Evolutionary conservation across 768 basidiomycete species (phyloP).

Genomic region (Sutorius australiensis): DNA sequence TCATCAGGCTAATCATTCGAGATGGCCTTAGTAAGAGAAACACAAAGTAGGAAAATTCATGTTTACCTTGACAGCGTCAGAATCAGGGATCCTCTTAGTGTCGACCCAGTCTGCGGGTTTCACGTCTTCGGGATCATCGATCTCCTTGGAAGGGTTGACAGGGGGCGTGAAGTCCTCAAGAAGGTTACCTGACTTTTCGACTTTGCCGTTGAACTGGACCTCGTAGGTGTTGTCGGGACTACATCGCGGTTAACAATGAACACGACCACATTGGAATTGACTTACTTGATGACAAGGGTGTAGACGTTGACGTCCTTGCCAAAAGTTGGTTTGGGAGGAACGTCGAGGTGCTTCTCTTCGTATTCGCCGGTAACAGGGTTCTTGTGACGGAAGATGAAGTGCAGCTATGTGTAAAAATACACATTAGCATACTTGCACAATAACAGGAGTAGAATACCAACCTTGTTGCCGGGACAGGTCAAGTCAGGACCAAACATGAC

Average conservation of each 20-base stretch:
- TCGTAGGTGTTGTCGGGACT: constrained; percentile 95
- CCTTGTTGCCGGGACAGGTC: constrained; percentile 91
- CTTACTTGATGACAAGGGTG: constrained; percentile 89
- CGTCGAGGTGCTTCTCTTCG: constrained; percentile 94
- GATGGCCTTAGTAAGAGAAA: neutral
- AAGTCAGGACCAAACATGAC: constrained; percentile 98
- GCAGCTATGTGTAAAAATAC: constrained; percentile 50
- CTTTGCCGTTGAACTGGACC: constrained; percentile 85
- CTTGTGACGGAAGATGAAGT: constrained; percentile 99
- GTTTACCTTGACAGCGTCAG: constrained; percentile 72
- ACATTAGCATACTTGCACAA: neutral
- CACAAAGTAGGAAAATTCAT: neutral
- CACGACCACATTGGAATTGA: constrained; percentile 12
- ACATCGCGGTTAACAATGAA: constrained; percentile 2
- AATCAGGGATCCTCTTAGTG: constrained; percentile 77
- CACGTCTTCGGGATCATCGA: constrained; percentile 86
- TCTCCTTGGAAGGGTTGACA: constrained; percentile 90
- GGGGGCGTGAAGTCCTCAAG: constrained; percentile 92
- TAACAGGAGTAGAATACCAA: constrained; percentile 24
- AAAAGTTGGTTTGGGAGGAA: constrained; percentile 79
- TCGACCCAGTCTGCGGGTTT: constrained; percentile 97
- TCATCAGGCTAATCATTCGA: constrained; percentile 65
- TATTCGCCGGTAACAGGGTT: constrained; percentile 88
- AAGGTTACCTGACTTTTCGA: constrained; percentile 72
- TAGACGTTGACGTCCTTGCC: constrained; percentile 92